Evolutionary conservation across 2,329 filamentous ascomycete species (phyloP).

Genomic region (Colletotrichum tropicale): DNA sequence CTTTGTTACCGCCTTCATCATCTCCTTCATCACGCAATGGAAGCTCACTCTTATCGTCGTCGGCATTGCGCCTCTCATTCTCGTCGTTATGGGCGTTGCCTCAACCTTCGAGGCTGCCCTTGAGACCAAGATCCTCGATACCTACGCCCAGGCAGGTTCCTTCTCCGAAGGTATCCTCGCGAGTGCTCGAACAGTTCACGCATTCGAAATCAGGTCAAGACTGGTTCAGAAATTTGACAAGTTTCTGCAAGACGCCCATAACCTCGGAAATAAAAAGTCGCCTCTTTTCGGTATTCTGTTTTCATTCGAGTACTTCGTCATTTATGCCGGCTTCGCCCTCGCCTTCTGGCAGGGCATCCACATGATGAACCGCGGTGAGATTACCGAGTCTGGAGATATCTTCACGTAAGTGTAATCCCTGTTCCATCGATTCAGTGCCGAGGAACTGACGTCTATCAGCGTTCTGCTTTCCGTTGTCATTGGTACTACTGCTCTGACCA

Average conservation of each 20-base stretch:
- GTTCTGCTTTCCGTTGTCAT: constrained; percentile 44
- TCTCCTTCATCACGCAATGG: constrained; percentile 45
- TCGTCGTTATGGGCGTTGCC: constrained; percentile 33
- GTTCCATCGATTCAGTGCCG: neutral
- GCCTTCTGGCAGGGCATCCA: constrained; percentile 50
- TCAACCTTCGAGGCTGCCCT: constrained; percentile 30
- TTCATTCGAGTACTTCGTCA: constrained; percentile 41
- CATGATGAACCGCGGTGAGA: constrained; percentile 40
- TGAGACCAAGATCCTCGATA: constrained; percentile 38
- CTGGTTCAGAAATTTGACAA: constrained; percentile 42
- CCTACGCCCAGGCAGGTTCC: constrained; percentile 35
- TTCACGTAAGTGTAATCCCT: constrained; percentile 34
- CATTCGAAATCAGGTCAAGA: constrained; percentile 43
- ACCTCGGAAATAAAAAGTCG: constrained; percentile 41
- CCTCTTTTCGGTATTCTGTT: constrained; percentile 42
- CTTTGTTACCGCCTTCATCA: constrained; percentile 41
- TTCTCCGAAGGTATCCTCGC: constrained; percentile 41
- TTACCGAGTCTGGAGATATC: constrained; percentile 39
- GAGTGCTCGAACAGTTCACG: constrained; percentile 45
- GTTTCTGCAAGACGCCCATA: constrained; percentile 39
- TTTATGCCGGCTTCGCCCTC: constrained; percentile 46
- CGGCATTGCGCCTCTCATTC: constrained; percentile 33
- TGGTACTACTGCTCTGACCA: constrained; percentile 38
- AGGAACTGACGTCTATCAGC: constrained; percentile 18
- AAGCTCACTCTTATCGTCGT: constrained; percentile 45